Evolutionary conservation across 345 rosid species (phyloP), one percentile per base, ranked within the genome.

Genomic region (Salix dunnii): DNA sequence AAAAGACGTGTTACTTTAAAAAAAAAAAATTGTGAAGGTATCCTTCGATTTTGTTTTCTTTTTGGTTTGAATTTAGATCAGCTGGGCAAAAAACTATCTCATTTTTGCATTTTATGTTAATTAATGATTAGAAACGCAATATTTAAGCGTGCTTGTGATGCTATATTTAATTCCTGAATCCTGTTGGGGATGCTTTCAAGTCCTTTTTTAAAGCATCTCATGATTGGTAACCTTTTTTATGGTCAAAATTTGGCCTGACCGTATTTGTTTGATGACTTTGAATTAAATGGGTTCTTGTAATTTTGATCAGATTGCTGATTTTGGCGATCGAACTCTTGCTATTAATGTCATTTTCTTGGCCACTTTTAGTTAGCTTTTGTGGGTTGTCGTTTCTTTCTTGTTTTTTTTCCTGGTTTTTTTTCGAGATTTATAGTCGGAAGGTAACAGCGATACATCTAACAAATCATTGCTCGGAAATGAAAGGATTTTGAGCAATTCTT

Each of bases 271-370:
- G 62, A 53, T 33, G 66, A 68, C 71, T 40, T 40, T 3, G 65
- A 21, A 20, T 35, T 17, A 43, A 16, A 23, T 55, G 31, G 33
- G 27, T 31, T 72, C 27, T n/a, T 12, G 18, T 40, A 21, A 35
- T 46, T 25, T 27, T 18, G 62, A 38, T 42, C 30, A 18, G 68
- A 42, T 62, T 73, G 58, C 40, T 25, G 38, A 6, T n/a, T 12
- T 25, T 2, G 51, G 20, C 28, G 63, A 58, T 58, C 71, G 25
- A 18, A 67, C 27, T 40, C 42, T 42, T 16, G 21, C 23, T 62
- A 40, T 27, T 72, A 42, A 18, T 74, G 69, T 55, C 48, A 74
- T 74, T 61, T 58, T 42, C 36, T 23, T 72, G 51, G 73, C 63
- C 62, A 48, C 40, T 70, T 28, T 51, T 40, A 28, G 63, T 21